phyloP scores from a whole-genome alignment of 2,329 filamentous ascomycete species.

The Apiospora saccharicola region DNA sequence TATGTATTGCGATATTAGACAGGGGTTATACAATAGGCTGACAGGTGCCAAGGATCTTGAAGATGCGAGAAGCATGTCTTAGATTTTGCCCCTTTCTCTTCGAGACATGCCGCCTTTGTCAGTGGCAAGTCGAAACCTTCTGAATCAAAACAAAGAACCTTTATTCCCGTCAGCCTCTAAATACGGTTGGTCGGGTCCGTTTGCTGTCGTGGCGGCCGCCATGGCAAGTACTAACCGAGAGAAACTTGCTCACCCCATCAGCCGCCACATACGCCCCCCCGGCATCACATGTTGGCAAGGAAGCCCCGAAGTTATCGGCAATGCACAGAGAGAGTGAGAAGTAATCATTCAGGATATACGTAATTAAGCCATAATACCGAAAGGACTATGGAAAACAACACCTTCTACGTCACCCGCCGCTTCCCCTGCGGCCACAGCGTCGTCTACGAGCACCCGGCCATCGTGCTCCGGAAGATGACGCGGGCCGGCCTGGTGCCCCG shows the following conservation, averaged over 20 bases:
- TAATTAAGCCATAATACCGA: background rate
- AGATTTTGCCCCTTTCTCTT: background rate
- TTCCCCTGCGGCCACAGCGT: conserved; percentile 16
- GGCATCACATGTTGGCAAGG: background rate
- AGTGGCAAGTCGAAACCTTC: background rate
- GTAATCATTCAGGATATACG: background rate
- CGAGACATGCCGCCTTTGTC: background rate
- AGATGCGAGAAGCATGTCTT: background rate
- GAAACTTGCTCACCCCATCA: background rate
- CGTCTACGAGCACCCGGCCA: conserved; percentile 16
- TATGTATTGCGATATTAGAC: no score
- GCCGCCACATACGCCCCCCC: background rate
- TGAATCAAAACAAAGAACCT: background rate
- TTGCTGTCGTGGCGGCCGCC: background rate
- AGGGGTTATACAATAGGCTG: background rate
- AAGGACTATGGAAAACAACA: background rate
- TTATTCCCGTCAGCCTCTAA: background rate
- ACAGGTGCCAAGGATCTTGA: background rate
- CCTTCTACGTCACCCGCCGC: conserved; percentile 14
- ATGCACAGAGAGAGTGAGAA: background rate
- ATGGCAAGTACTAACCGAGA: background rate
- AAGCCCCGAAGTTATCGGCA: background rate
- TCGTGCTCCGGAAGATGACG: conserved; percentile 9
- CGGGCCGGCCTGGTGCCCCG: background rate
- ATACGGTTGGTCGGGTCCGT: background rate